Conservation (phyloP, 1,284 basidiomycete genomes). For the Caloboletus firmus region DNA sequence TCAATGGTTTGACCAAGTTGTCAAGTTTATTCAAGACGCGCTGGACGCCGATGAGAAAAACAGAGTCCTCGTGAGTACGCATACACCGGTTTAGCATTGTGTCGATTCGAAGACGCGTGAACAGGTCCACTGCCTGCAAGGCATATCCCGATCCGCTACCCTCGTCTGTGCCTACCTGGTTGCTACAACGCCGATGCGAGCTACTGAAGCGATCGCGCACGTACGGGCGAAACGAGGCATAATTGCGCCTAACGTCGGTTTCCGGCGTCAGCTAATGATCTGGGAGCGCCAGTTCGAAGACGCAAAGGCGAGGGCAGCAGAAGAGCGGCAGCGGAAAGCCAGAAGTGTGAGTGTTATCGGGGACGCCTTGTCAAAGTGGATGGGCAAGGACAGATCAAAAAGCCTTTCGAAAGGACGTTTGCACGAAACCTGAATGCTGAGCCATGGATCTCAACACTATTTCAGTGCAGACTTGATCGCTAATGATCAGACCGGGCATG, state of each 20-base stretch:
- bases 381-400: constrained; percentile 7
- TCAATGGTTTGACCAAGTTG: constrained; percentile 57
- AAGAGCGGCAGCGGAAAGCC: constrained; percentile 18
- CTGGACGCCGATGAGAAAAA: constrained; percentile 52
- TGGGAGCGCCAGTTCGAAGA: constrained; percentile 43
- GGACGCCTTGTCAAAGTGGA: constrained; percentile 21
- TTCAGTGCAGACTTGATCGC: neutral
- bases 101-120: constrained; percentile 1
- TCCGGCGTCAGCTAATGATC: constrained; percentile 58
- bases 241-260: constrained; percentile 66
- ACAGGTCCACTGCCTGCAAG: constrained; percentile 78
- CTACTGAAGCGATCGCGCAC: constrained; percentile 53
- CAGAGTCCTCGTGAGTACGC: constrained; percentile 56
- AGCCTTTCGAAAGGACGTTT: neutral
- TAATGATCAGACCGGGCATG: neutral
- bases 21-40: constrained; percentile 61
- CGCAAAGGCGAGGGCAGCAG: constrained; percentile 18
- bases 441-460: neutral
- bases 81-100: constrained; percentile 42
- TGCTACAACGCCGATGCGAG: constrained; percentile 54
- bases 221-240: constrained; percentile 56
- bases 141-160: constrained; percentile 78
- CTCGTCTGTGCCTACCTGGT: constrained; percentile 83
- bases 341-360: constrained; percentile 6
- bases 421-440: neutral